A percentile compares a stretch with the other conserved stretches of the same genome.
Conservation (phyloP, 1,284 basidiomycete genomes). For the Trametes polyzona region DNA sequence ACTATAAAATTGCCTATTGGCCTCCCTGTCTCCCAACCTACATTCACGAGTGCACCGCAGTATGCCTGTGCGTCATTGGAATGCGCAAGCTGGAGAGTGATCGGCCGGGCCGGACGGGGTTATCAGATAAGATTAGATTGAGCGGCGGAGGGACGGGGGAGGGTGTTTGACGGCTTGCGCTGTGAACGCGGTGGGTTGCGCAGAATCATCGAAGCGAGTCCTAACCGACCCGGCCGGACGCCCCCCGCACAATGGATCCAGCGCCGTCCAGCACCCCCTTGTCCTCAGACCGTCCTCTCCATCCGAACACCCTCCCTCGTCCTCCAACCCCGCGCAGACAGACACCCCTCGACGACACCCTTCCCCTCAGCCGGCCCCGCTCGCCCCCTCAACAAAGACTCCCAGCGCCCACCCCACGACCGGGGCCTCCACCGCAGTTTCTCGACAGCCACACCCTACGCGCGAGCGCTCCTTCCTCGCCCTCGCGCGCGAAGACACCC, state of each 20-base stretch:
- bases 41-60: neutral
- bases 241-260: slow-evolving; percentile 22
- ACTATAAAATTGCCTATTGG: slow-evolving; percentile 1
- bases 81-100: too few species aligned
- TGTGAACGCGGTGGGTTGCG: slow-evolving; percentile 20
- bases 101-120: neutral
- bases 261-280: slow-evolving; percentile 14
- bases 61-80: too few species aligned
- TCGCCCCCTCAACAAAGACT: slow-evolving; percentile 20
- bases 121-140: slow-evolving; percentile 31
- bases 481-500: slow-evolving; percentile 22
- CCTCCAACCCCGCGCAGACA: slow-evolving; percentile 10
- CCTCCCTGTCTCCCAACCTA: neutral
- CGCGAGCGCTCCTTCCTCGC: slow-evolving; percentile 16
- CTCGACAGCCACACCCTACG: slow-evolving; percentile 18
- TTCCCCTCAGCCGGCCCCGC: slow-evolving; percentile 10
- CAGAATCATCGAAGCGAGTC: slow-evolving; percentile 21
- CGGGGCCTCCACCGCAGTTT: slow-evolving; percentile 16
- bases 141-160: neutral
- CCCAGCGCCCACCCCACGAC: slow-evolving; percentile 22
- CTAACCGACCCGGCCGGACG: slow-evolving; percentile 25
- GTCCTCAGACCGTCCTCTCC: slow-evolving; percentile 14
- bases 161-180: slow-evolving; percentile 14
- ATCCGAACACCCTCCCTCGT: slow-evolving; percentile 11
- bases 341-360: slow-evolving; percentile 7